Evolutionary conservation across 352 stramenopile species (phyloP).

Genomic region (Pythium periplocum): DNA sequence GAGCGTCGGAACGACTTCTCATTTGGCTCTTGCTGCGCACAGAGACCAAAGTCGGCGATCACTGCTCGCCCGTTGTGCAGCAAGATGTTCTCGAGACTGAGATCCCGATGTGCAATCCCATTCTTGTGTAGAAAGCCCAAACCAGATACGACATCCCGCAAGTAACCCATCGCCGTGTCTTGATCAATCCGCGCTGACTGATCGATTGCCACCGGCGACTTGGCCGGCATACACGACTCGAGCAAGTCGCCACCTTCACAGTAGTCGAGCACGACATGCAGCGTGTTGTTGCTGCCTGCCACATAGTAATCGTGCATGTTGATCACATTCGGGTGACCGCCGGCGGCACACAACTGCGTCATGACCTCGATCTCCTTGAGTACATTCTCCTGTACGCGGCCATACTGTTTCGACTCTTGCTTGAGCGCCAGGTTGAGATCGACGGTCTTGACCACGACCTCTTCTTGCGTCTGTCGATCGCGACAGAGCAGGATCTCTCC

Average conservation of each 20-base stretch:
- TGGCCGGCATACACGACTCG: constrained; percentile 36
- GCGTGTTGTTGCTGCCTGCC: constrained; percentile 27
- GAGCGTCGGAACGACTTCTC: constrained; percentile 45
- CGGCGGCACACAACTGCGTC: constrained; percentile 34
- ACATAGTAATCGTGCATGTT: constrained; percentile 67
- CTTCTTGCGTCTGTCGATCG: constrained; percentile 44
- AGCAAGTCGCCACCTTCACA: constrained; percentile 71
- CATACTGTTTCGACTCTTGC: constrained; percentile 41
- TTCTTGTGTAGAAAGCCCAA: constrained; percentile 58
- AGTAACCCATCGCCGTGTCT: constrained; percentile 37
- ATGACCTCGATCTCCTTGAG: constrained; percentile 69
- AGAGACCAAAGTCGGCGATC: constrained; percentile 71
- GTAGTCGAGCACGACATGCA: constrained; percentile 77
- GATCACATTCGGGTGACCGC: constrained; percentile 71
- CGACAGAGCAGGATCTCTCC: constrained; percentile 63
- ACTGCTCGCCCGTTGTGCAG: constrained; percentile 56
- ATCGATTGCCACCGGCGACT: constrained; percentile 1
- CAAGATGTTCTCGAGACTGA: constrained; percentile 98
- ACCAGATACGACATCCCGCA: constrained; percentile 65
- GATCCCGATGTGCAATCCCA: constrained; percentile 89
- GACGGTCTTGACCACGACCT: constrained; percentile 70
- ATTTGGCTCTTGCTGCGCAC: constrained; percentile 43
- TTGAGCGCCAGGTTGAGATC: constrained; percentile 51
- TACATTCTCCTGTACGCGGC: constrained; percentile 61
- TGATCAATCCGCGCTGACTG: constrained; percentile 29